These are phyloP conservation scores for Boletellus ananiceps DNA, from an alignment of 768 basidiomycete species.

Conservation along the genomic window DNA sequence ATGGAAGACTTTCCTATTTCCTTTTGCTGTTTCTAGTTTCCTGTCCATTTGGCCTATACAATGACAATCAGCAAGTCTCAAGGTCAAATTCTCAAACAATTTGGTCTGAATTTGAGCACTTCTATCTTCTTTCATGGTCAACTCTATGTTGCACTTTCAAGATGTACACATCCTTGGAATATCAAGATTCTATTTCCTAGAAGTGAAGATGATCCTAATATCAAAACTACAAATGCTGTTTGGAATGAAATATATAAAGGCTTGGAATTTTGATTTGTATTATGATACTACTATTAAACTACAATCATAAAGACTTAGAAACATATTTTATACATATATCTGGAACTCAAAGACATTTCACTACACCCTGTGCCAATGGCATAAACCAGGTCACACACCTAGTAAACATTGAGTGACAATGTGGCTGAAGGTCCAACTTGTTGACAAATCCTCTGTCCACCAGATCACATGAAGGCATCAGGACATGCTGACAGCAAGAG, in stretches of 20 bases:
- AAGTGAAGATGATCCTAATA: background rate
- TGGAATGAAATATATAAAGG: background rate
- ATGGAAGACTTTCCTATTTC: constrained; percentile 18
- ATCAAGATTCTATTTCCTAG: background rate
- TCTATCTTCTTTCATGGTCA: constrained; percentile 35
- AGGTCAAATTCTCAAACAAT: constrained; percentile 32
- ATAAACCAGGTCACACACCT: too few species aligned
- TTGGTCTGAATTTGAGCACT: constrained; percentile 29
- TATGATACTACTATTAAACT: too few species aligned
- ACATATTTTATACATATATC: too few species aligned
- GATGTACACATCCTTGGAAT: constrained; percentile 3
- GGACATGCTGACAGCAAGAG: too few species aligned
- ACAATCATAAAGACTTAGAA: too few species aligned
- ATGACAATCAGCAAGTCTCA: constrained; percentile 39
- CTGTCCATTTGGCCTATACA: constrained; percentile 34
- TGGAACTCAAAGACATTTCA: too few species aligned
- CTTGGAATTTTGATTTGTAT: too few species aligned
- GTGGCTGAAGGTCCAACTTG: too few species aligned
- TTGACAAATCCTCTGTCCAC: too few species aligned
- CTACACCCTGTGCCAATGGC: too few species aligned
- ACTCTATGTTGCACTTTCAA: constrained; percentile 34
- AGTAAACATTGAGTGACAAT: too few species aligned
- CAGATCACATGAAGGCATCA: too few species aligned
- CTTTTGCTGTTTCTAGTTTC: constrained; percentile 25
- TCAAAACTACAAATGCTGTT: background rate